Evolutionary conservation across 1,284 basidiomycete genomes (phyloP).

Genomic region (Testicularia cyperi): DNA sequence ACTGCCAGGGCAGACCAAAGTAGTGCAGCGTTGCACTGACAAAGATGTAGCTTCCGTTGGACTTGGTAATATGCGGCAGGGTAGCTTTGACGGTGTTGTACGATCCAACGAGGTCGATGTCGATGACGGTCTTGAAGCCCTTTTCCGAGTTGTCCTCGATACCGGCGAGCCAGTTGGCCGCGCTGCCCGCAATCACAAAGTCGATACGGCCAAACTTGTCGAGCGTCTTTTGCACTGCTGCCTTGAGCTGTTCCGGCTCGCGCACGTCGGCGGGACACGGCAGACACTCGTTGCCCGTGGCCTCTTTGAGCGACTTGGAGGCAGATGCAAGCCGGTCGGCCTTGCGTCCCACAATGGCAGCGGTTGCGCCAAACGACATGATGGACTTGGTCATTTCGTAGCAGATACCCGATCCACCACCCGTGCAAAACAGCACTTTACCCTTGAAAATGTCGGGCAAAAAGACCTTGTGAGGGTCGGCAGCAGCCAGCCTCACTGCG

Average conservation of each 20-base stretch:
- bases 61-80: constrained; percentile 45
- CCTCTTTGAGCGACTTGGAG: constrained; percentile 71
- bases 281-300: constrained; percentile 72
- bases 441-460: constrained; percentile 79
- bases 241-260: constrained; percentile 71
- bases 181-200: constrained; percentile 84
- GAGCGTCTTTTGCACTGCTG: constrained; percentile 74
- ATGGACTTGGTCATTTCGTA: constrained; percentile 71
- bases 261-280: constrained; percentile 81
- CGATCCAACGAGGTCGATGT: constrained; percentile 89
- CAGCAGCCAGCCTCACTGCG: constrained; percentile 18
- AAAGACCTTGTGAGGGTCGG: constrained; percentile 63
- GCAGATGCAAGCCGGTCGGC: constrained; percentile 73
- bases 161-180: constrained; percentile 60
- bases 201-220: constrained; percentile 83
- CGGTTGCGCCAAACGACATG: constrained; percentile 83
- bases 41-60: constrained; percentile 77
- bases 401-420: constrained; percentile 73
- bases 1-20: constrained; percentile 83
- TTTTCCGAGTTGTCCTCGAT: constrained; percentile 56
- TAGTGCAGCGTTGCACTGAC: constrained; percentile 90
- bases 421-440: constrained; percentile 88
- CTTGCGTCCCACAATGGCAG: constrained; percentile 84
- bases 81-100: constrained; percentile 76
- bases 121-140: constrained; percentile 82